Conservation (phyloP, 495 filamentous ascomycete species). For the Pseudoneurospora amorphoporcata region DNA sequence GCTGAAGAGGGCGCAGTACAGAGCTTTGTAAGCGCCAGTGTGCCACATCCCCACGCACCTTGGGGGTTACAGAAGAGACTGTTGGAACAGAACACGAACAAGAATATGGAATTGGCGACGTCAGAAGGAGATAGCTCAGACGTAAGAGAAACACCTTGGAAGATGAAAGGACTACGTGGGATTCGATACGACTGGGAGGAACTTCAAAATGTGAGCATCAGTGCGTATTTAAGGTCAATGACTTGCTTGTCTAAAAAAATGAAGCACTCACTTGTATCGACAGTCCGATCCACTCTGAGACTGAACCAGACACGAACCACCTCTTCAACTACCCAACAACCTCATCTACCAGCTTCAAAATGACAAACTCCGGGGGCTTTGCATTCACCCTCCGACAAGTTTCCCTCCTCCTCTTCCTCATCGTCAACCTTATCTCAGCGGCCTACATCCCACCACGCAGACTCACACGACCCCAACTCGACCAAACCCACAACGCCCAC, state of each 20-base stretch:
- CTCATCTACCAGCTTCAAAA: neutral
- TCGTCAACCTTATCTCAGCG: neutral
- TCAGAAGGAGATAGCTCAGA: neutral
- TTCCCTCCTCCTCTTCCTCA: neutral
- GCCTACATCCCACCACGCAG: neutral
- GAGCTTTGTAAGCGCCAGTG: neutral
- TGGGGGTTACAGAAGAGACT: neutral
- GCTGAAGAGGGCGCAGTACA: neutral
- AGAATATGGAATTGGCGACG: neutral
- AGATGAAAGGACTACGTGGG: neutral
- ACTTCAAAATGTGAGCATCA: neutral
- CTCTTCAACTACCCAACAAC: neutral
- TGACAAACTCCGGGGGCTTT: neutral
- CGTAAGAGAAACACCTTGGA: neutral
- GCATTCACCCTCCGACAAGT: neutral
- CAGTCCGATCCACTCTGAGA: neutral
- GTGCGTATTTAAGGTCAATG: neutral
- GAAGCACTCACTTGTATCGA: neutral
- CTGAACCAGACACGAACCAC: neutral
- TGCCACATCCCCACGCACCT: neutral
- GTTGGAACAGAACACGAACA: neutral
- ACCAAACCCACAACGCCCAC: neutral
- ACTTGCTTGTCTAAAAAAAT: neutral
- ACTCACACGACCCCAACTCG: neutral
- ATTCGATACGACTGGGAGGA: neutral